Base-by-base conservation (phyloP, 2,329 filamentous ascomycete species). In the Clonostachys rhizophaga region DNA sequence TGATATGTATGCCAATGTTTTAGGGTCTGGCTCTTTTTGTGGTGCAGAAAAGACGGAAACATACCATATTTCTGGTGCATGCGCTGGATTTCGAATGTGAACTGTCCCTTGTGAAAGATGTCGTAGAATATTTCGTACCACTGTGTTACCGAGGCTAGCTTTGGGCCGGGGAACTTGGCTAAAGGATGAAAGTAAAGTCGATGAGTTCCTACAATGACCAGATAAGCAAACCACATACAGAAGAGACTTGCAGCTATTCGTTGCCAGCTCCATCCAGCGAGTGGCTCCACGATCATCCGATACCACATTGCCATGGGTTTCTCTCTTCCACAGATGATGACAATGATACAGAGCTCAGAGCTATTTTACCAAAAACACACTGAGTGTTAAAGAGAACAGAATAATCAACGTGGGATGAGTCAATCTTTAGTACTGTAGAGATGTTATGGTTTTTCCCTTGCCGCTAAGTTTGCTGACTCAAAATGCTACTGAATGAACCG, bases 111-210 rank as follows among this genome's bases (percentile, higher is more conserved):
- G 10, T 40, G 36, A 17, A 43, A 30, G 20, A 50, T 13, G 20
- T 51, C 46, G 18, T 37, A 43, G 41, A 43, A 46, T 33, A 14
- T 16, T 42, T 48, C 36, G 20, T 53, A 51, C 42, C 40, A 51
- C 13, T 40, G 20, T 13, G 46, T 47, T 12, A 42, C 24, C 2
- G 48, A 50, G 3, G 52, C 52, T 7, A 54, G 17, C 36, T 49
- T 52, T 3, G 52, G 50, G 5, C 50, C 52, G 3, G 52, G 52
- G 16, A 52, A 49, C 24, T 36, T 43, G 17, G 52, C 37, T 14
- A 54, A 34, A 5, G 48, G 50, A 34, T 43, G 42, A 13, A 50
- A 18, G 37, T 48, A 49, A 3, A 53, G 46, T 3, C 50, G 39
- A 34, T 52, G 52, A 11, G 52, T 41, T 16, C 43, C 51, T 8